Base-by-base conservation (phyloP, 306 rosid genomes). In the Fragaria ananassa region DNA sequence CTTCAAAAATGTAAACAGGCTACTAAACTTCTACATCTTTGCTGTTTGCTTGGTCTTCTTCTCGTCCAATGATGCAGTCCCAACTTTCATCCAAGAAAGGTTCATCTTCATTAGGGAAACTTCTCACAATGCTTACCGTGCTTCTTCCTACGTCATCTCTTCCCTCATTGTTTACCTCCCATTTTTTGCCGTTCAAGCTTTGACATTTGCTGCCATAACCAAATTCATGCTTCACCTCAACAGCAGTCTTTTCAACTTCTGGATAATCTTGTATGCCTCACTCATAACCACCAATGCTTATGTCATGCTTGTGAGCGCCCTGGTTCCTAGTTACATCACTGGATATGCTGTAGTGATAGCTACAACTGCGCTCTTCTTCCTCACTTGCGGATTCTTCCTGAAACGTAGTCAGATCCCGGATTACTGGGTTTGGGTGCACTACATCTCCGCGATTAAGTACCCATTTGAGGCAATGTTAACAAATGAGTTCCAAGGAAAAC, bases 21-120 rank as follows among this genome's bases (percentile, higher is more conserved):
- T 92, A 70, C 93, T 90, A 70, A 91, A 91, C 87, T 91, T 94
- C 88, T 94, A 91, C 86, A 91, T 94, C 76, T 94, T 91, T 63
- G 76, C 97, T 21, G 93, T 90, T 46, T 94, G 95, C 83, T 89
- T 94, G 5, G 88, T 91, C 49, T 94, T 94, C 97, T 90, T 91
- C 49, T 91, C 98, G 42, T 94, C 98, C 74, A 94, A 94, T 25
- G 96, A 94, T 66, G 98, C 97, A 8, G 97, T 94, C 68, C 98
- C 98, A 6, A 87, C 94, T 42, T 90, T 90, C 81, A 94, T 91
- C 82, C 86, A 79, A 66, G 96, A 94, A 73, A 85, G 97, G 76
- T 91, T 91, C 93, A 88, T 94, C 81, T 94, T 91, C 89, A 91
- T 89, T 25, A 81, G 95, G 84, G 93, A 94, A 80, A 85, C 96